Conservation (phyloP, 208 protist species). For the Leptomonas pyrrhocoris region DNA sequence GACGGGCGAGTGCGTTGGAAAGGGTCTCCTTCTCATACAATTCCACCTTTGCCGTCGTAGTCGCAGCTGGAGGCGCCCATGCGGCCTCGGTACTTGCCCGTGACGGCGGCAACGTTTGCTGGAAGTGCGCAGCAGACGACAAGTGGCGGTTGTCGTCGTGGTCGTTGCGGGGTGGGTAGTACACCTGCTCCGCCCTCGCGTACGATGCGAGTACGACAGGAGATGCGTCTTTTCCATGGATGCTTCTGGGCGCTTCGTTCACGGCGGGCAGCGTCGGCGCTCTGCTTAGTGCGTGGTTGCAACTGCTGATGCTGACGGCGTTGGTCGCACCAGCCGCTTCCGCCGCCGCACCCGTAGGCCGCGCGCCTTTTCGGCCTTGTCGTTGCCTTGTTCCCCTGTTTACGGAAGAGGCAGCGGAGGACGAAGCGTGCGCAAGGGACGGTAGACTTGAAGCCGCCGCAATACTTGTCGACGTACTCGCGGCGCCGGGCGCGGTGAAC, state of each 20-base stretch:
- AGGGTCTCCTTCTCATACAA: not conserved
- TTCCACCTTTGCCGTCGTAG: not conserved
- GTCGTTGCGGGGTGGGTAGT: not conserved
- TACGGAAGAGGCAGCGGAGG: too few species aligned
- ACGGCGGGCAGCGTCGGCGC: not conserved
- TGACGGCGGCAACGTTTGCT: not conserved
- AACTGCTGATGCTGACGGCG: too few species aligned
- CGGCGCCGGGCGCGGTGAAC: not conserved
- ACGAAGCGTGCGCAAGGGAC: too few species aligned
- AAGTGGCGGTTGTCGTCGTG: not conserved
- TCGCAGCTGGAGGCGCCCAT: not conserved
- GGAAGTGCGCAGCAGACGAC: not conserved
- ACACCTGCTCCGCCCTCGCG: conserved; percentile 13
- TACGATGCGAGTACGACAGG: conserved; percentile 11
- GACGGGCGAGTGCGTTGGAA: too few species aligned
- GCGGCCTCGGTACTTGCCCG: not conserved
- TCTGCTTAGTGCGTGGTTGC: not conserved
- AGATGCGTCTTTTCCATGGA: not conserved
- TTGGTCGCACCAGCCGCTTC: too few species aligned
- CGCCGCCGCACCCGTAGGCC: too few species aligned
- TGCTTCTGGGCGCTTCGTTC: not conserved
- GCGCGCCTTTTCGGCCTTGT: not conserved
- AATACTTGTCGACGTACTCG: too few species aligned
- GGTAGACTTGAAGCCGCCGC: too few species aligned
- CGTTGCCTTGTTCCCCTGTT: not conserved